Percentiles rank a stretch among this genome's conserved stretches.
phyloP scores from a whole-genome alignment of 176 grass and related monocot genomes.

The Tuctoria greenei region DNA sequence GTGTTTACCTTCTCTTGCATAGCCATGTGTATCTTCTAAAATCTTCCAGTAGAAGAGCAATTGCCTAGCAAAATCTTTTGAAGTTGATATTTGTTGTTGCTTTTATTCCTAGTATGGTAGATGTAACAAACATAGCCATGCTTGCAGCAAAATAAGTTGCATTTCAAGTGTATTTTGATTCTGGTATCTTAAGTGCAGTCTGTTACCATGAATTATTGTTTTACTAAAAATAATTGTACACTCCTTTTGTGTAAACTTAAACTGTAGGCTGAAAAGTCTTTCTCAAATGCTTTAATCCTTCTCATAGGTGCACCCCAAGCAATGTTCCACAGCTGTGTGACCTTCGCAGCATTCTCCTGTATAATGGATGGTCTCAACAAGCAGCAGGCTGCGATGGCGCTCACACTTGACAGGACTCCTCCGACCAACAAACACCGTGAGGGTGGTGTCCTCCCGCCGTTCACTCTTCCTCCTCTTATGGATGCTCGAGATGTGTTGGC shows the following conservation, averaged over 20 bases:
- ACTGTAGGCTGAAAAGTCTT: background rate
- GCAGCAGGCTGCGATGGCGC: slow-evolving; percentile 69
- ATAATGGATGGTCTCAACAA: slow-evolving; percentile 88
- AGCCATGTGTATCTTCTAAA: background rate
- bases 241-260: background rate
- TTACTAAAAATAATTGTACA: background rate
- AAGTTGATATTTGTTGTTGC: background rate
- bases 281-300: slow-evolving; percentile 20
- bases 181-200: background rate
- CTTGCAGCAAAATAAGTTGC: background rate
- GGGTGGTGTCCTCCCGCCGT: slow-evolving; percentile 45
- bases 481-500: slow-evolving; percentile 57
- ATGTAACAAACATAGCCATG: background rate
- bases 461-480: slow-evolving; percentile 60
- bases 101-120: slow-evolving; percentile 4
- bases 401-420: slow-evolving; percentile 4
- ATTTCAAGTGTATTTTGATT: background rate
- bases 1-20: background rate
- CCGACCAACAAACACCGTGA: background rate
- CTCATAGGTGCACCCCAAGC: slow-evolving; percentile 63
- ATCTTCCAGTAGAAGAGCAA: background rate
- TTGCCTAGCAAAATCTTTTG: background rate
- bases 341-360: slow-evolving; percentile 81
- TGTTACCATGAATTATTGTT: background rate
- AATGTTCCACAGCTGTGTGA: slow-evolving; percentile 75